Conservation (phyloP, 306 rosid species). For the Leucaena leucocephala region DNA sequence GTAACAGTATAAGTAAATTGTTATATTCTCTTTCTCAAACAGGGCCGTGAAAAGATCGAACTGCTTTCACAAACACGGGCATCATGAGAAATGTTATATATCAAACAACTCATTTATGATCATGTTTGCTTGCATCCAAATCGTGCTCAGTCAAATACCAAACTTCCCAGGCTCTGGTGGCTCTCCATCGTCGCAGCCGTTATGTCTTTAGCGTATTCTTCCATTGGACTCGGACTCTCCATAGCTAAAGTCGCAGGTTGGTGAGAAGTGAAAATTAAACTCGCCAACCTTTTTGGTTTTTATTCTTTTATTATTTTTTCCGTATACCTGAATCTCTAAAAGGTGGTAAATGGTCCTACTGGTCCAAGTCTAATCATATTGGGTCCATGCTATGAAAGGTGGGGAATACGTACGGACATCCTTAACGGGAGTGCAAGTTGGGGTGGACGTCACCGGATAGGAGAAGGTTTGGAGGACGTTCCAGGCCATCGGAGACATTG, state of each 20-base stretch:
- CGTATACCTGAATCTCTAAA: not conserved
- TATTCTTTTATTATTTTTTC: not conserved
- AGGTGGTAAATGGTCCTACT: not conserved
- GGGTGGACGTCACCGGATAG: slow-evolving; percentile 64
- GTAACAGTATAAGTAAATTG: not conserved
- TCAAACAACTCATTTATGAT: slow-evolving; percentile 67
- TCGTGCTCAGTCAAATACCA: slow-evolving; percentile 69
- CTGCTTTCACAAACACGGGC: slow-evolving; percentile 81
- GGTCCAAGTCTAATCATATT: not conserved
- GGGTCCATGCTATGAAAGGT: slow-evolving; percentile 10
- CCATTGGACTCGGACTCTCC: slow-evolving; percentile 80
- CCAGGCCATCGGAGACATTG: slow-evolving; percentile 84
- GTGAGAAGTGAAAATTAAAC: not conserved
- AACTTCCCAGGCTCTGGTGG: slow-evolving; percentile 78
- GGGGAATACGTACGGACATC: slow-evolving; percentile 54
- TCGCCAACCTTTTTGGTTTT: not conserved
- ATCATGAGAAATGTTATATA: slow-evolving; percentile 49
- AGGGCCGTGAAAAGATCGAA: slow-evolving; percentile 81
- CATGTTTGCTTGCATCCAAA: slow-evolving; percentile 60
- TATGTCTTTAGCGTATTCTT: slow-evolving; percentile 84
- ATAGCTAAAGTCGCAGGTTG: slow-evolving; percentile 62
- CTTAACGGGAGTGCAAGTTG: slow-evolving; percentile 65
- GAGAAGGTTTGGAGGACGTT: slow-evolving; percentile 70
- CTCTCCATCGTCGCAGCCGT: slow-evolving; percentile 83
- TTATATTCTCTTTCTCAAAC: not conserved